Evolutionary conservation across 2,329 filamentous ascomycete genomes (phyloP), one percentile per base, ranked within the genome.

Genomic region (Xylogone sp.): DNA sequence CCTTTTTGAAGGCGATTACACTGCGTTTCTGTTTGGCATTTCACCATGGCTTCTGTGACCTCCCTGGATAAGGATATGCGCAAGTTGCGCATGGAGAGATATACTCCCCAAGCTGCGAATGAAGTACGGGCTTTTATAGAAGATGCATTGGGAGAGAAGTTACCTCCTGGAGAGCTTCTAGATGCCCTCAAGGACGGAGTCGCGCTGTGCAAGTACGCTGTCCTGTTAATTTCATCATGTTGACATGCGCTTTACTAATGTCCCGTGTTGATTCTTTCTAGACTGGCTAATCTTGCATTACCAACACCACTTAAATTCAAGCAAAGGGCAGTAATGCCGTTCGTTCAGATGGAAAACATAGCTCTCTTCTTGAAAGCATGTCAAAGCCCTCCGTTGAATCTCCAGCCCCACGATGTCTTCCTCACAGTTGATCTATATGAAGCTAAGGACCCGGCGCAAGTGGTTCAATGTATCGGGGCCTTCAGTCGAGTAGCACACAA

Each of bases 301-400:
- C 88, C 89, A 21, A 82, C 86, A 16, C 88, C 89, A 27, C 82
- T 96, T 71, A 90, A 87, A 69, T 97, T 88, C 80, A 97, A 97
- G 73, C 79, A 58, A 8, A 64, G 87, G 66, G 96, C 92, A 1
- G 74, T 84, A 42, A 97, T 97, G 93, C 94, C 94, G 0, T 99
- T 99, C 68, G 93, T 97, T 42, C 94, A 99, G 71, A 97, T 97
- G 92, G 94, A 99, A 70, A 99, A 99, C 68, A 97, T 99, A 65
- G 95, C 92, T 3, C 90, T 96, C 66, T 99, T 97, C 72, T 83
- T 99, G 49, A 84, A 83, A 64, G 91, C 90, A 54, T 96, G 92
- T 75, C 89, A 96, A 70, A 76, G 82, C 47, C 83, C 88, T 21
- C 94, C 94, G 0, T 76, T 99, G 48, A 92, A 86, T 69, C 83